Base-by-base conservation (phyloP, 371 early-diverging fungal genomes). In the Haplosporangium sp. region DNA sequence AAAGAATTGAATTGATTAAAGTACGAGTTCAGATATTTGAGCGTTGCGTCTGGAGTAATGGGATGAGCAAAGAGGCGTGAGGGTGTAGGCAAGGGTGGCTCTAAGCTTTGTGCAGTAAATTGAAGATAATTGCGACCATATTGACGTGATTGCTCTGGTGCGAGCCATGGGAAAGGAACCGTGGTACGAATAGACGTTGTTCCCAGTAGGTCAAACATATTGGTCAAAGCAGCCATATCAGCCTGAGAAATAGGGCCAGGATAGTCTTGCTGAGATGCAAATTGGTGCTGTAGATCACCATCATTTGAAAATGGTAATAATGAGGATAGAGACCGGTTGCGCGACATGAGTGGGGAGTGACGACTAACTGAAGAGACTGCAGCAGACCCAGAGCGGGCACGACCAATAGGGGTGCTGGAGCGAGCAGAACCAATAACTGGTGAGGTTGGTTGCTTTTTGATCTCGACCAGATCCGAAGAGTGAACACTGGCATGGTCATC, bases 1-100 rank as follows among this genome's bases (percentile, higher is more conserved):
- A 85, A 87, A 0, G 91, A 89, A 76, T 94, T 88, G 15, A 92
- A 84, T 60, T 84, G 83, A 44, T 86, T 81, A 83, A 94, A 93
- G 84, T 87, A 94, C 40, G 87, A 71, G 37, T 86, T 82, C 39
- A 93, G 67, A 10, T 93, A 84, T 8, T 84, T 79, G 11, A 69
- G 72, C 35, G 84, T 83, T 19, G 85, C 85, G 1, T 87, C 85
- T 8, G 77, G 72, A 1, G 88, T 55, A 8, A 53, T 35, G 75
- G 42, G 67, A 60, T 77, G 81, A 66, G 67, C 79, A 75, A 67
- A 83, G 39, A 74, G 42, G 47, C 68, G 71, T 11, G 71, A 34
- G 9, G 74, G 60, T 15, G 48, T 4, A 6, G 83, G 83, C 20
- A 82, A 66, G n/a, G 78, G 71, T 20, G 77, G 77, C 35, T 82